These are phyloP conservation scores for Penicillium sp. DNA, from an alignment of 2,329 filamentous ascomycete species.

Conservation along the genomic window DNA sequence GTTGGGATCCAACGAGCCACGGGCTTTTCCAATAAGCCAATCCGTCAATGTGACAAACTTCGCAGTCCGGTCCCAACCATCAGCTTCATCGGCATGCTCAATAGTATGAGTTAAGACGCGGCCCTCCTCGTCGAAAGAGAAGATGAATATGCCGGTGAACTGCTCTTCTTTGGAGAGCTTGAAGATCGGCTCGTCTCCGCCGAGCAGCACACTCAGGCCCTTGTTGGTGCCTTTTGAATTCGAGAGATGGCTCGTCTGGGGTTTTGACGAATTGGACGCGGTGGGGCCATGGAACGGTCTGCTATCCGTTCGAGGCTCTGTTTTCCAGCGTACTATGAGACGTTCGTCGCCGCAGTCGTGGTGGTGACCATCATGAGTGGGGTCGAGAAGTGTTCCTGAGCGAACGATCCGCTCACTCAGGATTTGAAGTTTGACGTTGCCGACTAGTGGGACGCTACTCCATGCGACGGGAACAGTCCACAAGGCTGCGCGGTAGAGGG, in stretches of 20 bases:
- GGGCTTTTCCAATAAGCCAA: slow-evolving; percentile 84
- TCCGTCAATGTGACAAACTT: slow-evolving; percentile 90
- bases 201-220: slow-evolving; percentile 50
- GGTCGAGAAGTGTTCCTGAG: slow-evolving; percentile 44
- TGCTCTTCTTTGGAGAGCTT: slow-evolving; percentile 65
- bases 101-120: slow-evolving; percentile 86
- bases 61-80: slow-evolving; percentile 79
- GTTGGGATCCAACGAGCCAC: slow-evolving; percentile 44
- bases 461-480: slow-evolving; percentile 97
- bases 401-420: slow-evolving; percentile 86
- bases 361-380: slow-evolving; percentile 33
- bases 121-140: slow-evolving; percentile 89
- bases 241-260: slow-evolving; percentile 16
- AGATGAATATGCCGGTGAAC: slow-evolving; percentile 90
- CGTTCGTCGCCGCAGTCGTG: slow-evolving; percentile 62
- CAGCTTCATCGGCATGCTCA: slow-evolving; percentile 83
- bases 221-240: slow-evolving; percentile 38
- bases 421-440: slow-evolving; percentile 85
- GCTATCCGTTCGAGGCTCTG: slow-evolving; percentile 46
- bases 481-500: slow-evolving; percentile 87
- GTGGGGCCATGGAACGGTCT: slow-evolving; percentile 19
- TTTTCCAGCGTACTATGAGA: slow-evolving; percentile 88
- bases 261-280: slow-evolving; percentile 9
- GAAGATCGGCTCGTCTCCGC: slow-evolving; percentile 54
- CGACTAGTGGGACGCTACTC: slow-evolving; percentile 87